Evolutionary conservation across 2,329 filamentous ascomycete species (phyloP), one percentile per base, ranked within the genome.

Genomic region (Thelonectria rubi): DNA sequence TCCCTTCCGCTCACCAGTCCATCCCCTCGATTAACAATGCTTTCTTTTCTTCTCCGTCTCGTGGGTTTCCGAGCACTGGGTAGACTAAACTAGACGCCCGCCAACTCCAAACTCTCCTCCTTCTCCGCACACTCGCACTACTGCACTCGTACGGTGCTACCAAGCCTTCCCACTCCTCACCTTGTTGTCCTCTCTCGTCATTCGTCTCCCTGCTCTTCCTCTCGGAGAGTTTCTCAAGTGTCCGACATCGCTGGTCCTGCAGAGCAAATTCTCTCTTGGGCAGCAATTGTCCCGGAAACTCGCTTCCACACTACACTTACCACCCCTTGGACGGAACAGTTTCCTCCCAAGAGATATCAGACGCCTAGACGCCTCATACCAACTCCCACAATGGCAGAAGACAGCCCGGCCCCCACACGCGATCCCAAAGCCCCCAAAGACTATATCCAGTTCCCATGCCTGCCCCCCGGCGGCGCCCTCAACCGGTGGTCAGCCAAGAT

Each of bases 401-500:
- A 52, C 37, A 58, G 46, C 39, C 55, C 60, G 20, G 57, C 57
- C 50, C 72, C 73, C 45, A 67, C 66, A n/a, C 65, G 65, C 43
- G 77, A 79, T 56, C 79, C 82, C 65, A 83, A 82, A 70, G 77
- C 80, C 14, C 82, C 81, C 51, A 64, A 74, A 39, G 84, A 86
- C 65, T 87, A 86, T 70, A 78, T 85, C 69, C 81, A 82, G 59
- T 87, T 86, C 74, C 76, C 80, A 45, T 77, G 75, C 55, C 77
- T 86, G 7, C 82, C 84, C 2, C 76, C 84, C 0, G 83, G 83
- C 14, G 84, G 81, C 2, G 72, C 80, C 18, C 81, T 98, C 66
- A 98, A 98, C 79, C 88, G 91, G 63, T 97, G 92, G 86, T 97
- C 93, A 5, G 87, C 92, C 17, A 89, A 87, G 46, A 80, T 97